A percentile compares a stretch with the other conserved stretches of the same genome.
phyloP scores from a whole-genome alignment of 192 early-diverging fungal species.

The Rhizoclosmatium sp. region DNA sequence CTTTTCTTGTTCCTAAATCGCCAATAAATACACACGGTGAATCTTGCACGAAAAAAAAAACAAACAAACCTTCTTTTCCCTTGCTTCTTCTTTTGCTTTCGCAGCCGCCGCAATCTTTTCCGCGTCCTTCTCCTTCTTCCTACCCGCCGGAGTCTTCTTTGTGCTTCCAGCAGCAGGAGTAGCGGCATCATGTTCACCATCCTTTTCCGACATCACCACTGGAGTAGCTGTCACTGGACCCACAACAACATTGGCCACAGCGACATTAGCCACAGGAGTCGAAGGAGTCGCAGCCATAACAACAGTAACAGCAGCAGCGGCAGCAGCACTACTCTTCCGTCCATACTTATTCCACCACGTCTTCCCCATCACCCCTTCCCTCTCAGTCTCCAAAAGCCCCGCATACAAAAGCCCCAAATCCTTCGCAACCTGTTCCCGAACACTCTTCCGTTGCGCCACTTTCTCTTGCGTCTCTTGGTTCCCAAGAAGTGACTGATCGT shows the following conservation, averaged over 20 bases:
- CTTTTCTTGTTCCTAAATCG: slow-evolving; percentile 27
- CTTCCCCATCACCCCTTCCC: neutral
- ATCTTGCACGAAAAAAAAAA: neutral
- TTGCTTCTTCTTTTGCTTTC: slow-evolving; percentile 21
- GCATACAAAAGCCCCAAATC: neutral
- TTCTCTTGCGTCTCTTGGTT: neutral
- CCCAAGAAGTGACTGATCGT: slow-evolving; percentile 8
- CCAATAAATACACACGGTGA: neutral
- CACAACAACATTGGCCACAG: neutral
- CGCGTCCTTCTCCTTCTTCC: slow-evolving; percentile 21
- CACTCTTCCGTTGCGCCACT: neutral
- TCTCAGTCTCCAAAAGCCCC: slow-evolving; percentile 6
- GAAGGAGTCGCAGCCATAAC: neutral
- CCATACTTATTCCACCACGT: neutral
- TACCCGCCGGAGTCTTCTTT: neutral
- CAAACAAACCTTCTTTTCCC: slow-evolving; percentile 12
- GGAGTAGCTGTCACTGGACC: neutral
- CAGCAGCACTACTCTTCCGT: neutral
- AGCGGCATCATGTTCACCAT: neutral
- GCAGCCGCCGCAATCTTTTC: slow-evolving; percentile 7
- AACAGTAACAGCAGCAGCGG: neutral
- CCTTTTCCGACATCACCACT: neutral
- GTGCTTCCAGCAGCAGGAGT: neutral
- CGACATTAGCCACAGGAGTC: neutral
- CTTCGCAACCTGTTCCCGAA: slow-evolving; percentile 4